Conservation (phyloP, 257 asterid genomes). For the Solanum clarkiae region DNA sequence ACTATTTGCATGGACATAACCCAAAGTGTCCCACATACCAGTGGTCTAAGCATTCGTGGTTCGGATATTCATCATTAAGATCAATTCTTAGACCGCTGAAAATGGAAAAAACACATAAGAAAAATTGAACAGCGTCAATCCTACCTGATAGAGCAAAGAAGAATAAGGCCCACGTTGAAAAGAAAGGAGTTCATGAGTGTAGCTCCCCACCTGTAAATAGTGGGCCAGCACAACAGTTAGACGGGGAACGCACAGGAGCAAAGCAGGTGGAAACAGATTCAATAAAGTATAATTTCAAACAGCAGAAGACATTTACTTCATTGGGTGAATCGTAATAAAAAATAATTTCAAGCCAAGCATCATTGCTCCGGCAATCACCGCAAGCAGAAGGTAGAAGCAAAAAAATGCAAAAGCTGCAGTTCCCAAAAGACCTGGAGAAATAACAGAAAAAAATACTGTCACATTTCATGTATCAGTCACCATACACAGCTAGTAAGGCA, state of each 20-base stretch:
- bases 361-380: constrained; percentile 98
- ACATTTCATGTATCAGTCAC: constrained; percentile 1
- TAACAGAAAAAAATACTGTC: background rate
- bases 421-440: constrained; percentile 83
- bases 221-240: background rate
- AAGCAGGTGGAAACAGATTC: background rate
- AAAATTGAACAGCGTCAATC: background rate
- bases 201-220: constrained; percentile 74
- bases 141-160: constrained; percentile 89
- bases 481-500: background rate
- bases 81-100: background rate
- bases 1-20: background rate
- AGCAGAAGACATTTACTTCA: constrained; percentile 54
- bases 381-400: constrained; percentile 93
- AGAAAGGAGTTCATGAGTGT: constrained; percentile 91
- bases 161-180: constrained; percentile 86
- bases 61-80: background rate
- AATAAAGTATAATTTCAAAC: background rate
- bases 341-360: constrained; percentile 92
- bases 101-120: background rate
- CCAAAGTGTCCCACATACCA: background rate
- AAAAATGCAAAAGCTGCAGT: constrained; percentile 96
- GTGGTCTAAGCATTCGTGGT: background rate
- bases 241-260: background rate
- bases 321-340: constrained; percentile 91